Percentiles rank a stretch among this genome's conserved stretches.
Evolutionary conservation across 805 yeast genomes (phyloP).

Genomic region (Yamadazyma ubonensis): DNA sequence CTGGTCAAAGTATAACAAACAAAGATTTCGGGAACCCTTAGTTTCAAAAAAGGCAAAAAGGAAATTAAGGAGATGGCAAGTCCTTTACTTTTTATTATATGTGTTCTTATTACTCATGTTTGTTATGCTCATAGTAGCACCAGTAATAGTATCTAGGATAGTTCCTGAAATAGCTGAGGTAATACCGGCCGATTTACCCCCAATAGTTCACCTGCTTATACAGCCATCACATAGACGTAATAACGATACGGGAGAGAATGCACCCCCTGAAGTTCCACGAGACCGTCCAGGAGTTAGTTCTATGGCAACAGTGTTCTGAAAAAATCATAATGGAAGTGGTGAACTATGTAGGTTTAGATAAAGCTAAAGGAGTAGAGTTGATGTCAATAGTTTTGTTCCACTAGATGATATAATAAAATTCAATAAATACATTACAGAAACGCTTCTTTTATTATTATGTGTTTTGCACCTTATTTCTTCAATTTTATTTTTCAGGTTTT

Average conservation of each 20-base stretch:
- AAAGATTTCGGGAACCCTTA: conserved; percentile 37
- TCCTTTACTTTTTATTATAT: conserved; percentile 48
- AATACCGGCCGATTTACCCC: conserved; percentile 18
- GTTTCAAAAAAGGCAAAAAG: conserved; percentile 39
- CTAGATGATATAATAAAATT: no score
- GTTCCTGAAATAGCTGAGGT: conserved; percentile 11
- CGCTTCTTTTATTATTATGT: no score
- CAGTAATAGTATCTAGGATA: conserved; percentile 33
- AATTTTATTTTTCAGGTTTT: no score
- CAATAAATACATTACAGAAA: no score
- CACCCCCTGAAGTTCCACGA: conserved; percentile 46
- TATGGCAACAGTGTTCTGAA: conserved; percentile 16
- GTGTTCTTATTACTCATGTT: conserved; percentile 40
- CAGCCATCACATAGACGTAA: conserved; percentile 63
- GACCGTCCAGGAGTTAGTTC: conserved; percentile 25
- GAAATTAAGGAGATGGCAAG: conserved; percentile 24
- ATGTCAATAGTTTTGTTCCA: no score
- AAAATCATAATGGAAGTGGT: neutral
- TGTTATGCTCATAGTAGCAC: conserved; percentile 44
- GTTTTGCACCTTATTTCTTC: no score
- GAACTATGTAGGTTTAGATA: no score
- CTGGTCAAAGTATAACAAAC: conserved; percentile 45
- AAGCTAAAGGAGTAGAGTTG: no score
- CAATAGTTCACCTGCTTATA: conserved; percentile 27
- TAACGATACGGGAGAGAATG: conserved; percentile 62